Base-by-base conservation (phyloP, 2,329 filamentous ascomycete genomes). In the Colletotrichum coccodes region DNA sequence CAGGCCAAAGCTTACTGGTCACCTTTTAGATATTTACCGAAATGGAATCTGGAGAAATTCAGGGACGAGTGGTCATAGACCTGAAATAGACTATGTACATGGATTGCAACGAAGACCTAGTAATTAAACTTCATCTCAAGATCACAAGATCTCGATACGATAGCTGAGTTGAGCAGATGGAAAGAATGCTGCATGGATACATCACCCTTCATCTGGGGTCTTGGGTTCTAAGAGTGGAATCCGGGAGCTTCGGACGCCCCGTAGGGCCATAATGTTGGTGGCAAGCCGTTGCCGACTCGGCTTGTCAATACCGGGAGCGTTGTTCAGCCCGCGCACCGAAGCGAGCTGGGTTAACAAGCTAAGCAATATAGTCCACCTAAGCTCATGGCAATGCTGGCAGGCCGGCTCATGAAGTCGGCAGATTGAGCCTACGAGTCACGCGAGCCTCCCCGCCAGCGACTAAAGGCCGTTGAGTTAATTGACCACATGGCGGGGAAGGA, bases 1-100 rank as follows among this genome's bases (percentile, higher is more conserved):
- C 18, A 34, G 3, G 11, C 18, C 16, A 1, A 6, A 3, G 12
- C 40, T 64, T 21, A 52, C 40, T 23, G 21, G 36, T 3, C 7
- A 3, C 2, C 12, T 3, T 28, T 3, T 42, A 71, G 69, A 70
- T 71, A 1, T 70, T 71, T 26, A 61, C 54, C 7, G 66, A 71
- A 14, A 61, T 71, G 61, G 61, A 70, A 49, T 56, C 57, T 2
- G 69, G 69, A 4, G 62, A 59, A 16, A 71, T 71, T 26, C 52
- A 71, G 30, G 66, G 69, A 4, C 69, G 69, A 7, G 58, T 71
- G 3, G 69, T 71, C 18, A 60, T 71, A 34, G 69, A 70, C 28
- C 30, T 71, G 21, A 62, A 61, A 32, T 68, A 64, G 32, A 46
- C 9, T 34, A 18, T 2, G 5, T 3, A 18, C 9, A 42, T n/a